Base-by-base conservation (phyloP, 306 rosid species). In the Leucaena leucocephala region DNA sequence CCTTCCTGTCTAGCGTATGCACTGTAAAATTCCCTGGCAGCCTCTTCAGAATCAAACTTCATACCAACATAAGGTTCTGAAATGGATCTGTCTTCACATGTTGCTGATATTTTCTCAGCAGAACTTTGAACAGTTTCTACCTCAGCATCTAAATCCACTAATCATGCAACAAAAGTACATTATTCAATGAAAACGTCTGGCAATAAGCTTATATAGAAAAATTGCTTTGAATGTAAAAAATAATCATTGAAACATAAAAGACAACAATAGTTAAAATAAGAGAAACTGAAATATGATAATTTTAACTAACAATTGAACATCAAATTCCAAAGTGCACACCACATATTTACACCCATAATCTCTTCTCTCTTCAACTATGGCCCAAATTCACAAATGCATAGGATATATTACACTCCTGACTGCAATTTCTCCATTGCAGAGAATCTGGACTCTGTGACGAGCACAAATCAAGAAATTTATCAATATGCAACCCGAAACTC, bases 11-110 rank as follows among this genome's bases (percentile, higher is more conserved):
- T 74, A 0, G 85, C 88, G 45, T 82, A 85, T 46, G 52, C 73
- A 16, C 70, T 74, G 49, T 85, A 85, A 50, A 74, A 85, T 2
- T 45, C 54, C 81, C 52, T 85, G 62, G 83, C 79, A 36, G 75
- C 76, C 68, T 65, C 85, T 75, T 85, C 88, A 17, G 85, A 82
- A n/a, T 82, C 81, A 78, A 85, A 85, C 73, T 82, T 83, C 85
- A 85, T 85, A 15, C 85, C 88, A 45, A 82, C 79, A 64, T 21
- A 64, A 1, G 85, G 85, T 66, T 82, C 79, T 22, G 2, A n/a
- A n/a, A 82, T 76, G 1, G 68, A 73, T 11, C 39, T 58, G 14
- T 71, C 82, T 78, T 55, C 85, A 40, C 76, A 46, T 21, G 68
- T 22, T 66, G 67, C 72, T 35, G 66, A 27, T 22, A 35, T 27